Conservation (phyloP, 2,329 filamentous ascomycete species). For the Spiromastix sp. region DNA sequence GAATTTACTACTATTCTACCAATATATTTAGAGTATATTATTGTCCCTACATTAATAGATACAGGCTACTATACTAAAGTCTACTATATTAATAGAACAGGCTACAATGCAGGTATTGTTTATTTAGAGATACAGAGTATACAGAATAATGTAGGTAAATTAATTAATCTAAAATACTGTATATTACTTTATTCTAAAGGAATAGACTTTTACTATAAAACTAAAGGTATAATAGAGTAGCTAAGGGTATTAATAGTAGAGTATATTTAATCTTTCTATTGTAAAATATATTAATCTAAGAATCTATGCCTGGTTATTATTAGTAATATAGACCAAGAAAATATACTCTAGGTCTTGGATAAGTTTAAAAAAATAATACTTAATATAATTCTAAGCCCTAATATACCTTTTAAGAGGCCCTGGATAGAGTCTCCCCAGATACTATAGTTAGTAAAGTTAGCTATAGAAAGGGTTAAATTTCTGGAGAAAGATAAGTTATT, state of each 20-base stretch:
- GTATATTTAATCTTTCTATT: slow-evolving; percentile 87
- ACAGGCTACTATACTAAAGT: slow-evolving; percentile 92
- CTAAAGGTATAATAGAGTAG: slow-evolving; percentile 93
- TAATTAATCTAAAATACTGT: slow-evolving; percentile 77
- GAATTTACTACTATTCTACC: slow-evolving; percentile 91
- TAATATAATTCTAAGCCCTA: slow-evolving; percentile 64
- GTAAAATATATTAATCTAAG: slow-evolving; percentile 94
- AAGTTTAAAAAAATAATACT: slow-evolving; percentile 81
- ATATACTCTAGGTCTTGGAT: slow-evolving; percentile 72
- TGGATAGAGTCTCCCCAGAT: slow-evolving; percentile 85
- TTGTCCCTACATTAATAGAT: slow-evolving; percentile 85
- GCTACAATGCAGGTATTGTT: slow-evolving; percentile 91
- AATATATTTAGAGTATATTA: slow-evolving; percentile 88
- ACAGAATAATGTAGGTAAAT: slow-evolving; percentile 70
- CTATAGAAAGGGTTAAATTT: slow-evolving; percentile 73
- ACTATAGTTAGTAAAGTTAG: slow-evolving; percentile 59
- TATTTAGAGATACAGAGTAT: slow-evolving; percentile 99
- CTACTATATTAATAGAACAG: slow-evolving; percentile 85
- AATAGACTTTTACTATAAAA: slow-evolving; percentile 91
- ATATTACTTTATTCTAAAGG: slow-evolving; percentile 78
- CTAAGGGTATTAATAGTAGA: slow-evolving; percentile 77
- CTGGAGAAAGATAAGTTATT: slow-evolving; percentile 93
- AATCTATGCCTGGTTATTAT: slow-evolving; percentile 86
- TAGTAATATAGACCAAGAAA: slow-evolving; percentile 74
- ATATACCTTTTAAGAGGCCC: slow-evolving; percentile 69